These are phyloP conservation scores for Recurvomyces mirabilis DNA, from an alignment of 495 filamentous ascomycete species.

Conservation along the genomic window DNA sequence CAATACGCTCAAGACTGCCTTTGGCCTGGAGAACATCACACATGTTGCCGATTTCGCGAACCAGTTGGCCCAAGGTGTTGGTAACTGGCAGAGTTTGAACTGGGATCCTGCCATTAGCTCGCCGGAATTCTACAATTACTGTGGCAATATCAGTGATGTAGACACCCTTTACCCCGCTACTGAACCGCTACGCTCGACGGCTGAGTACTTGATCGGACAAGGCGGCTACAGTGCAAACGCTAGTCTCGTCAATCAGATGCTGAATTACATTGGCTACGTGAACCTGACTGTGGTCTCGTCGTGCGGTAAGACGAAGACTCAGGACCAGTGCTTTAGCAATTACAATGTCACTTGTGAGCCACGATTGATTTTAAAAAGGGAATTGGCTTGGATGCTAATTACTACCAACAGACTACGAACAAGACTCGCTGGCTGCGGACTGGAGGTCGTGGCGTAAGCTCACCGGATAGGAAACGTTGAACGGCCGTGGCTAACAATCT, in stretches of 20 bases:
- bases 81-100: slow-evolving; percentile 49
- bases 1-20: slow-evolving; percentile 45
- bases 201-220: slow-evolving; percentile 36
- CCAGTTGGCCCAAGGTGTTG: slow-evolving; percentile 40
- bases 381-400: not conserved
- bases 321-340: slow-evolving; percentile 46
- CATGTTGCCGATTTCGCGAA: slow-evolving; percentile 52
- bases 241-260: slow-evolving; percentile 41
- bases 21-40: slow-evolving; percentile 48
- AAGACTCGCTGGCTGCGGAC: slow-evolving; percentile 37
- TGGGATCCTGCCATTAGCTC: slow-evolving; percentile 56
- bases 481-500: too few relatives aligned
- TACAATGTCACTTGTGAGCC: slow-evolving; percentile 33
- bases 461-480: too few relatives aligned
- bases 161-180: slow-evolving; percentile 39
- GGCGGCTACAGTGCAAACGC: slow-evolving; percentile 43
- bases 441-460: slow-evolving; percentile 54
- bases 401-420: slow-evolving; percentile 33
- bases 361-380: not conserved
- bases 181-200: slow-evolving; percentile 30
- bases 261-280: slow-evolving; percentile 58
- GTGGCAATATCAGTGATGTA: slow-evolving; percentile 43
- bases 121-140: slow-evolving; percentile 46
- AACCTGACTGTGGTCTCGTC: slow-evolving; percentile 33
- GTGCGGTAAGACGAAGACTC: slow-evolving; percentile 32